Base-by-base conservation (phyloP, 441 rosid species). In the Hypseocharis bilobata region DNA sequence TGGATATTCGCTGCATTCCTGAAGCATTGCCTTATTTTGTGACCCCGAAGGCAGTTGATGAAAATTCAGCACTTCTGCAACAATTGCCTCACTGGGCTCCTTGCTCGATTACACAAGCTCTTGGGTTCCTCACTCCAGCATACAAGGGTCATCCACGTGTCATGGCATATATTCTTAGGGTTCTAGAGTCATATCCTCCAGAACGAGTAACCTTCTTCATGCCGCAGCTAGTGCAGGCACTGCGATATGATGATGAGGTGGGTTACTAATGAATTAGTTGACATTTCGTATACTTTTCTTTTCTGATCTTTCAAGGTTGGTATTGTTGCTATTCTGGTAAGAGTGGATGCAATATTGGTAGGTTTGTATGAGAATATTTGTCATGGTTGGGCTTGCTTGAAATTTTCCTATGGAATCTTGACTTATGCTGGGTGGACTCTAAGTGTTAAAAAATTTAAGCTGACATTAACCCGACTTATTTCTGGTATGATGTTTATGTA, bases 81-180 rank as follows among this genome's bases (percentile, higher is more conserved):
- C 97, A 91, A 79, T 81, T 93, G 68, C 99, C 96, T 8, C 99
- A 93, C 79, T 91, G 99, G 96, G 91, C 96, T 72, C 88, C 96
- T 77, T 93, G 97, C 80, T 91, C 99, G 71, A 82, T 93, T 49
- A 91, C 96, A 32, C 91, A 85, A 80, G 97, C 95, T 68, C 92
- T 93, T 19, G 96, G 84, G 79, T 86, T 93, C 70, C 92, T 93
- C 70, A 80, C 91, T 72, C 97, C 99, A 52, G 83, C 85, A 68
- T 91, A 86, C 70, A 93, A 85, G 78, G 99, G 99, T 54, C 97
- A 93, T 82, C 92, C 91, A 29, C 97, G 99, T 70, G 97, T 93
- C 73, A 93, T 93, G 97, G 97, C 99, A 60, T 93, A 93, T 84
- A 96, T 93, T 72, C 85, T 93, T 64, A 80, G 99, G 79, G 99